These are phyloP conservation scores for Lachancea nothofagi DNA, from an alignment of 805 yeast genomes.

Conservation along the genomic window DNA sequence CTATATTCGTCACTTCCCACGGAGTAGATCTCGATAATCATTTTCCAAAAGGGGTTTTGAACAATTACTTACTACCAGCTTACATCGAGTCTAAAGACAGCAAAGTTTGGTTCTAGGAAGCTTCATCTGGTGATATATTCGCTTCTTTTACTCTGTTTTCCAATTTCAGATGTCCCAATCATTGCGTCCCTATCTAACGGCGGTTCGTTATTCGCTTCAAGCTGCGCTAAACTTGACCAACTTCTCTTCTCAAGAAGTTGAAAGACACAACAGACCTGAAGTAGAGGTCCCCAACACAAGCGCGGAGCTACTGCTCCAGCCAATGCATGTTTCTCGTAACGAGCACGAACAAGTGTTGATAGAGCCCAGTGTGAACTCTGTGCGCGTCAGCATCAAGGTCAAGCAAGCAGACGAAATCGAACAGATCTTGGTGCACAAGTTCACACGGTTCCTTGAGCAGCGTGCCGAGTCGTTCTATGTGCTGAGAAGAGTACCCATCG, in stretches of 20 bases:
- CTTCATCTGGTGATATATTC: too few species aligned
- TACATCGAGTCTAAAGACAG: too few species aligned
- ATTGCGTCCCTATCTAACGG: slow-evolving; percentile 86
- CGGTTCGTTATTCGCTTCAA: slow-evolving; percentile 87
- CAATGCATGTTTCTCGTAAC: slow-evolving; percentile 86
- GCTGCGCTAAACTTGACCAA: slow-evolving; percentile 91
- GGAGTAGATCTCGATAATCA: too few species aligned
- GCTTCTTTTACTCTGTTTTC: not conserved
- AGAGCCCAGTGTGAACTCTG: slow-evolving; percentile 90
- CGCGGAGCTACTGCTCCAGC: slow-evolving; percentile 78
- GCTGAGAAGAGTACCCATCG: slow-evolving; percentile 83
- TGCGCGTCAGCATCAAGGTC: slow-evolving; percentile 83
- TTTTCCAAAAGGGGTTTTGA: too few species aligned
- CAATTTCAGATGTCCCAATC: slow-evolving; percentile 74
- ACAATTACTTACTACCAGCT: too few species aligned
- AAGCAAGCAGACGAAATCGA: slow-evolving; percentile 98
- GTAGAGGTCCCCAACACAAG: slow-evolving; percentile 77
- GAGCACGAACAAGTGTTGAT: slow-evolving; percentile 89
- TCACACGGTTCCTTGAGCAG: slow-evolving; percentile 86
- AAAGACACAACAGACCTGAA: slow-evolving; percentile 96
- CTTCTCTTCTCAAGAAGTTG: slow-evolving; percentile 91
- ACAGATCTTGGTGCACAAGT: slow-evolving; percentile 87
- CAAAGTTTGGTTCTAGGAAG: too few species aligned
- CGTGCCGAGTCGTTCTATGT: slow-evolving; percentile 94
- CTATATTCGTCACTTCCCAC: too few species aligned